phyloP scores from a whole-genome alignment of 73 alveolate genomes.

The Paramecium sexaurelia region DNA sequence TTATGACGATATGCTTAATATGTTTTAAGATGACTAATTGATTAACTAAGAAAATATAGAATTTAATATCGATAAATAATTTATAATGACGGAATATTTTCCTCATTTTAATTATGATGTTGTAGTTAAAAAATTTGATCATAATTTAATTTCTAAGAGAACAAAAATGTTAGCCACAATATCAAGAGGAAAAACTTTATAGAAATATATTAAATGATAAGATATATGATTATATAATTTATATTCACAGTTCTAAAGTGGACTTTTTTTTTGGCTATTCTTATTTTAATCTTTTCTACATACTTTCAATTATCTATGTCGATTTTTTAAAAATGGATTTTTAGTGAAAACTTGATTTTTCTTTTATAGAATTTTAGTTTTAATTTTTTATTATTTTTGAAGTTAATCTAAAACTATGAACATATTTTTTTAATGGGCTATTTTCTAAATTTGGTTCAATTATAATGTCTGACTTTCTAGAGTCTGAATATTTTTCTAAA shows the following conservation, averaged over 20 bases:
- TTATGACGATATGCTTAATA: neutral
- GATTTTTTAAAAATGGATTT: neutral
- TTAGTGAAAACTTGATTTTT: neutral
- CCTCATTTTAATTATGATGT: neutral
- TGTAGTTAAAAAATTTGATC: neutral
- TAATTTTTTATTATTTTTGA: neutral
- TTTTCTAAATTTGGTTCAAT: neutral
- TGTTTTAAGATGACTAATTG: neutral
- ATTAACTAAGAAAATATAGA: neutral
- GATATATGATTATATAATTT: neutral
- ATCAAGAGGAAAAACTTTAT: neutral
- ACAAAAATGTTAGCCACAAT: neutral
- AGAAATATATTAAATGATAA: slow-evolving; percentile 17
- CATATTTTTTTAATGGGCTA: neutral
- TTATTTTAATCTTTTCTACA: neutral
- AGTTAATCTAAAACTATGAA: neutral
- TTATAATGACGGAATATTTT: neutral
- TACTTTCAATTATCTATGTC: neutral
- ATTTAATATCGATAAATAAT: neutral
- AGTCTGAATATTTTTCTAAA: neutral
- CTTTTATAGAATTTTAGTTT: neutral
- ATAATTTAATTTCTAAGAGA: neutral
- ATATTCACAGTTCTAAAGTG: neutral
- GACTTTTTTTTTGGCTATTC: neutral
- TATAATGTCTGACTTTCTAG: neutral